Base-by-base conservation (phyloP, 2,329 filamentous ascomycete species). In the Epichloe sp. region DNA sequence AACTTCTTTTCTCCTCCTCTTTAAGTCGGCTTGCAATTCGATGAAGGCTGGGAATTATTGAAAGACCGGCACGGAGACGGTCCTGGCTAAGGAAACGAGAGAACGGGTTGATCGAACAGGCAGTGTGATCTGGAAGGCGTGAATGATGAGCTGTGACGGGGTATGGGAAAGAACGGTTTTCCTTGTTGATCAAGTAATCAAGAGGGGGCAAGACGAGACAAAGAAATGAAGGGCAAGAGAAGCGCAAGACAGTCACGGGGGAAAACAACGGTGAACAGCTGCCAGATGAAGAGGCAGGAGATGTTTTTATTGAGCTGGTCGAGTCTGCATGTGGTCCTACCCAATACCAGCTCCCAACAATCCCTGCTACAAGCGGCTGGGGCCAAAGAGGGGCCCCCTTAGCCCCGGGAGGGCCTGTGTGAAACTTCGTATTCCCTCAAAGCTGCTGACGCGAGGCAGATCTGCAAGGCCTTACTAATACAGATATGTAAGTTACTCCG, bases 361-460 rank as follows among this genome's bases (percentile, higher is more conserved):
- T 26, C 23, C 23, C 23, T 26, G 23, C 23, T 31, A 31, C 26
- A 31, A 31, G 8, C 26, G 8, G 26, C 26, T 31, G 26, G 26
- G 26, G 26, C 8, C 26, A 21, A 17, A 17, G 40, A 41, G 49
- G 15, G 17, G 34, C 26, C 23, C 23, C 23, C 23, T 26, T 26
- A 26, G 23, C 23, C 23, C 17, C n/a, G 48, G 48, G 26, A 41
- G 11, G 23, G 38, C 44, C 44, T 44, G 49, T 47, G 49, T 47
- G 43, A 44, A 47, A 51, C 36, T 44, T 51, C 49, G 49, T 51
- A 51, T 51, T 47, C 43, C 43, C 21, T 34, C n/a, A 14, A 21
- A 14, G 43, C 21, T 47, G 44, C 49, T 43, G 38, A 26, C 12
- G 44, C 49, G 44, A 46, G 23, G 37, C 49, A 44, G 42, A 44